Percentiles rank a stretch among this genome's conserved stretches.
Evolutionary conservation across 1,139 yeast species (phyloP).

Genomic region (Pneumocystis oryctolagi): DNA sequence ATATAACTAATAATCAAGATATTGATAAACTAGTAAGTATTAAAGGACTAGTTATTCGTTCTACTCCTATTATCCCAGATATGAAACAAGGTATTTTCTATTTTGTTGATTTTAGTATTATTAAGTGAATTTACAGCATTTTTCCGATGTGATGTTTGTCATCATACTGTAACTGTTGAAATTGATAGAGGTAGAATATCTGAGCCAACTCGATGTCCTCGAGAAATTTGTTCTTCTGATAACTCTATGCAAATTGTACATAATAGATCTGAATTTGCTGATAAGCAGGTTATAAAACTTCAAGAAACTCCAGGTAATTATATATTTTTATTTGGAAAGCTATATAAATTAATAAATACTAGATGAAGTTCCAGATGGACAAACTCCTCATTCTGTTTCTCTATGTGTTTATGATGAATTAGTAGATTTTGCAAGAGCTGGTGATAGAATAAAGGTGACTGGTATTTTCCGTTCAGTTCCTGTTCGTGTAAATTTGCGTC

Average conservation of each 20-base stretch:
- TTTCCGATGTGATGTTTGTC: slow-evolving; percentile 89
- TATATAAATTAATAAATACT: slow-evolving; percentile 22
- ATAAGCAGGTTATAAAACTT: slow-evolving; percentile 80
- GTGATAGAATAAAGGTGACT: slow-evolving; percentile 90
- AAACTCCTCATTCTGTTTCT: slow-evolving; percentile 92
- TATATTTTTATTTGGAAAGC: background rate
- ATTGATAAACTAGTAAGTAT: slow-evolving; percentile 84
- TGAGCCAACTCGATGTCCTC: slow-evolving; percentile 86
- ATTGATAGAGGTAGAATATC: slow-evolving; percentile 88
- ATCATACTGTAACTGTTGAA: slow-evolving; percentile 80
- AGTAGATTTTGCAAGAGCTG: slow-evolving; percentile 89
- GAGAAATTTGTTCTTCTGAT: slow-evolving; percentile 68
- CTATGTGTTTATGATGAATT: slow-evolving; percentile 90
- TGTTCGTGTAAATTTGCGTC: slow-evolving; percentile 72
- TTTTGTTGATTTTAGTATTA: background rate
- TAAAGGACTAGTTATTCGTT: slow-evolving; percentile 78
- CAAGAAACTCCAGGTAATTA: slow-evolving; percentile 59
- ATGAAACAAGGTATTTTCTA: slow-evolving; percentile 40
- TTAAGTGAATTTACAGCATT: slow-evolving; percentile 44
- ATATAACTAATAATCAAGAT: slow-evolving; percentile 28
- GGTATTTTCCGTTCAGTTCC: slow-evolving; percentile 91
- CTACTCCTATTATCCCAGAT: slow-evolving; percentile 89
- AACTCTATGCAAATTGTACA: slow-evolving; percentile 86
- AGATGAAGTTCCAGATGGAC: slow-evolving; percentile 96
- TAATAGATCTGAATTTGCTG: slow-evolving; percentile 83